Percentiles rank a stretch among this genome's conserved stretches.
phyloP scores from a whole-genome alignment of 2,329 filamentous ascomycete genomes.

The Stagonosporopsis rhizophila region DNA sequence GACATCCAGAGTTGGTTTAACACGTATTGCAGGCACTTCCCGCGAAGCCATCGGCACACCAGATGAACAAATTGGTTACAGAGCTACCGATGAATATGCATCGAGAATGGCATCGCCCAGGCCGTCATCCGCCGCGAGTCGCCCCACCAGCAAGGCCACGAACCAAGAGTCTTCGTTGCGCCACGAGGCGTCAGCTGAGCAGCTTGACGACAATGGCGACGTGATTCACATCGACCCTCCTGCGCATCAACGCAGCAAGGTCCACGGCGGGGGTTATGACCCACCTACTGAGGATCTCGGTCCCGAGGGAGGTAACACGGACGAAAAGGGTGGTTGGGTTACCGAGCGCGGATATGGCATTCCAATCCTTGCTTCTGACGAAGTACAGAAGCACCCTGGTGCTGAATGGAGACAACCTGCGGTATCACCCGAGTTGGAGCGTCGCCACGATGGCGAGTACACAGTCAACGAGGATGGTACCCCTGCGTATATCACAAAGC shows the following conservation, averaged over 20 bases:
- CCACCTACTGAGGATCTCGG: constrained; percentile 61
- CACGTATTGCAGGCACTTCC: constrained; percentile 66
- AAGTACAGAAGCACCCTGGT: constrained; percentile 76
- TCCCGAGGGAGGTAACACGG: constrained; percentile 53
- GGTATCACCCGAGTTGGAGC: constrained; percentile 72
- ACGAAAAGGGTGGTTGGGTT: constrained; percentile 58
- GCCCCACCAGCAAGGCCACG: constrained; percentile 57
- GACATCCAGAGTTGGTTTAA: constrained; percentile 52
- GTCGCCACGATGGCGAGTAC: constrained; percentile 61
- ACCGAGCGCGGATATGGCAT: constrained; percentile 70
- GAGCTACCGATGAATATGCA: constrained; percentile 83
- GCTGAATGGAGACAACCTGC: constrained; percentile 78
- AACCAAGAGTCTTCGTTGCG: constrained; percentile 60
- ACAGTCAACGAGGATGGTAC: constrained; percentile 55
- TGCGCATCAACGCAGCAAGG: constrained; percentile 53
- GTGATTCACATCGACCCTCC: constrained; percentile 82
- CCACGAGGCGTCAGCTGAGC: constrained; percentile 56
- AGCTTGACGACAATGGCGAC: constrained; percentile 60
- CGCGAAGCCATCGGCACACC: constrained; percentile 74
- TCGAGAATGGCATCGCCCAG: constrained; percentile 76
- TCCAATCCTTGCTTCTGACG: constrained; percentile 88
- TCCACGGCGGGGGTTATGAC: constrained; percentile 59
- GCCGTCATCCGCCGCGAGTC: constrained; percentile 57
- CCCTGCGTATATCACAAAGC: constrained; percentile 57
- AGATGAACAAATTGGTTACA: constrained; percentile 88